A percentile compares a stretch with the other conserved stretches of the same genome.
These are phyloP conservation scores for Candida pseudoviswanathii DNA, from an alignment of 1,139 yeast species.

Conservation along the genomic window DNA sequence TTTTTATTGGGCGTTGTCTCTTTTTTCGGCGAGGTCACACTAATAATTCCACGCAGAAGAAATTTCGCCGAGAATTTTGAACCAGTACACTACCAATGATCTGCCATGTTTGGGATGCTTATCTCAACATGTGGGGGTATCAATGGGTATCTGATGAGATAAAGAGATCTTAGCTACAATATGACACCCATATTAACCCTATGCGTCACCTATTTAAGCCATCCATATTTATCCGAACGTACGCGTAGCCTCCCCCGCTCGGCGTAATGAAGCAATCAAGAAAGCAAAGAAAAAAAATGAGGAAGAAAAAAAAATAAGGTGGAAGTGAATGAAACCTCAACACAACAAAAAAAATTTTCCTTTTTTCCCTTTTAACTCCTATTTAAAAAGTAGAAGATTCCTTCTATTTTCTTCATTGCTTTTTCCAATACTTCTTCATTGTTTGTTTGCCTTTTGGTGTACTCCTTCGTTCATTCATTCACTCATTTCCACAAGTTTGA, in stretches of 20 bases:
- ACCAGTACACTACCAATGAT: neutral
- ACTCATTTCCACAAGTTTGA: neutral
- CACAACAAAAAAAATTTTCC: slow-evolving; percentile 1
- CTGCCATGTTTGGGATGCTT: neutral
- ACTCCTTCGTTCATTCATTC: neutral
- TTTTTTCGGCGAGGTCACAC: neutral
- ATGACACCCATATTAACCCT: too few species aligned
- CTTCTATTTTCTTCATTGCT: neutral
- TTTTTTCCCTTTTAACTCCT: neutral
- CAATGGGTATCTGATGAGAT: neutral
- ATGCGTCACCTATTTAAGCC: neutral
- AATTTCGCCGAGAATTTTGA: slow-evolving; percentile 1
- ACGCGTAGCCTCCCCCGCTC: neutral
- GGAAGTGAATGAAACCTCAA: neutral
- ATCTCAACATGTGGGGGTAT: too few species aligned
- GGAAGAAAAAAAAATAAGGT: neutral
- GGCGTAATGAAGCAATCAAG: neutral
- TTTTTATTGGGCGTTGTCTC: neutral
- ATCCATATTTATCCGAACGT: neutral
- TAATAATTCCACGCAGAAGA: neutral
- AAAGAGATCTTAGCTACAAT: neutral
- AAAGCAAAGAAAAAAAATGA: neutral
- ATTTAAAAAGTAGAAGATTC: neutral
- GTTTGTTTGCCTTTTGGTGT: neutral
- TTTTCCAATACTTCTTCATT: neutral